These are phyloP conservation scores for Stagonosporopsis vannaccii DNA, from an alignment of 2,329 filamentous ascomycete genomes.

Conservation along the genomic window DNA sequence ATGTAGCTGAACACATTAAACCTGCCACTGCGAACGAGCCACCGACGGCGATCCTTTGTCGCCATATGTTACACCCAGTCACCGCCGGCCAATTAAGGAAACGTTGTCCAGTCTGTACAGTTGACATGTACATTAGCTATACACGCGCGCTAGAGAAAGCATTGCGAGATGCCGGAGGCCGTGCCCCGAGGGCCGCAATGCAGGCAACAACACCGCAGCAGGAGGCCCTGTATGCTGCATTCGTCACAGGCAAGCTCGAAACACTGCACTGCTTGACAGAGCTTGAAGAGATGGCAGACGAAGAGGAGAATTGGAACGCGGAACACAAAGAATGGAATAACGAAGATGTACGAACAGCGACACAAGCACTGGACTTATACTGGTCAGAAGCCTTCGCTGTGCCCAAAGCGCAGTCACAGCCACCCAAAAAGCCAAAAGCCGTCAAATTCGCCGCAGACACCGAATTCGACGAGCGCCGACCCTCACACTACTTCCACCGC, in stretches of 20 bases:
- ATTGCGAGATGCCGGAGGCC: constrained; percentile 31
- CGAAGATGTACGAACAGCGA: constrained; percentile 33
- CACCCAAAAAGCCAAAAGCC: constrained; percentile 14
- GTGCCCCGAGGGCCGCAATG: constrained; percentile 27
- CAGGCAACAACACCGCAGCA: constrained; percentile 30
- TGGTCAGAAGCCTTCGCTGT: constrained; percentile 29
- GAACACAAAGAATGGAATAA: constrained; percentile 16
- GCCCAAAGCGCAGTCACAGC: constrained; percentile 1
- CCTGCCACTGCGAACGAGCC: constrained; percentile 8
- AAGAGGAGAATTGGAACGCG: constrained; percentile 30
- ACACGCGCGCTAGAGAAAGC: constrained; percentile 33
- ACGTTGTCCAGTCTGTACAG: constrained; percentile 39
- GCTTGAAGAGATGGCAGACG: constrained; percentile 29
- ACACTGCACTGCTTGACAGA: constrained; percentile 29
- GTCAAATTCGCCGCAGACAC: constrained; percentile 34
- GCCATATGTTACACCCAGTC: constrained; percentile 34
- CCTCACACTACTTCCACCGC: constrained; percentile 34
- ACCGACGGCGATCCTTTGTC: constrained; percentile 28
- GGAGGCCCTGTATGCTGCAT: constrained; percentile 32
- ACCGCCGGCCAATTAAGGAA: constrained; percentile 16
- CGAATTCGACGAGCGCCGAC: constrained; percentile 30
- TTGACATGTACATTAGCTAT: constrained; percentile 38
- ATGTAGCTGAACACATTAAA: constrained; percentile 31
- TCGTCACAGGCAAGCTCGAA: constrained; percentile 33
- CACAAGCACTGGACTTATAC: constrained; percentile 34